Conservation (phyloP, 345 rosid species). For the Reutealis trisperma region DNA sequence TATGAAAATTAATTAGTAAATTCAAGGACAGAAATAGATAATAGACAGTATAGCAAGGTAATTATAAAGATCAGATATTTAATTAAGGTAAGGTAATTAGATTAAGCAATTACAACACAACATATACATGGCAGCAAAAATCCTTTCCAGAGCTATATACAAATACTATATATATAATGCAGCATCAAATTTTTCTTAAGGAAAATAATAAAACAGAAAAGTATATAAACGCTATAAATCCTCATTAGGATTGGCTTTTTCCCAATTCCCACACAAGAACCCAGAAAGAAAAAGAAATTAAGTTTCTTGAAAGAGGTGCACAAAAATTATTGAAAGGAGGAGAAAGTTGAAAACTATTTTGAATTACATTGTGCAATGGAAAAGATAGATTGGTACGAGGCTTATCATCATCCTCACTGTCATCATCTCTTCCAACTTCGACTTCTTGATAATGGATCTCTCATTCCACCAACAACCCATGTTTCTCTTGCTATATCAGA, state of each 20-base stretch:
- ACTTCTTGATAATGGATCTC: slow-evolving; percentile 60
- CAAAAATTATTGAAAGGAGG: not conserved
- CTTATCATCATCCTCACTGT: not conserved
- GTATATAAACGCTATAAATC: slow-evolving; percentile 6
- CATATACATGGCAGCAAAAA: slow-evolving; percentile 26
- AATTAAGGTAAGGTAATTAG: slow-evolving; percentile 1
- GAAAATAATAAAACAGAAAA: slow-evolving; percentile 1
- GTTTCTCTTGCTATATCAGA: slow-evolving; percentile 75
- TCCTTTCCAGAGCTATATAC: slow-evolving; percentile 40
- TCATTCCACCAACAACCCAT: slow-evolving; percentile 73
- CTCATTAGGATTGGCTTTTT: slow-evolving; percentile 17
- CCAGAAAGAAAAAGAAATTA: slow-evolving; percentile 1
- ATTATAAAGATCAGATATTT: not conserved
- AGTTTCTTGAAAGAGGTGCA: not conserved
- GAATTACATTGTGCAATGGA: not conserved
- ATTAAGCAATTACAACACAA: not conserved
- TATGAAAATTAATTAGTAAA: not conserved
- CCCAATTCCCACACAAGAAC: slow-evolving; percentile 25
- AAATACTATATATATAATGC: not conserved
- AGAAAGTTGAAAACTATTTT: not conserved
- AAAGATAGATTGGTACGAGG: no score
- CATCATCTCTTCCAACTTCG: slow-evolving; percentile 75
- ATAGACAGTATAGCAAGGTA: no score
- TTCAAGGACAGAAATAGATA: no score
- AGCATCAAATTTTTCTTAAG: slow-evolving; percentile 4